phyloP scores from a whole-genome alignment of 139 green algal species.

The Asterochloris erici region DNA sequence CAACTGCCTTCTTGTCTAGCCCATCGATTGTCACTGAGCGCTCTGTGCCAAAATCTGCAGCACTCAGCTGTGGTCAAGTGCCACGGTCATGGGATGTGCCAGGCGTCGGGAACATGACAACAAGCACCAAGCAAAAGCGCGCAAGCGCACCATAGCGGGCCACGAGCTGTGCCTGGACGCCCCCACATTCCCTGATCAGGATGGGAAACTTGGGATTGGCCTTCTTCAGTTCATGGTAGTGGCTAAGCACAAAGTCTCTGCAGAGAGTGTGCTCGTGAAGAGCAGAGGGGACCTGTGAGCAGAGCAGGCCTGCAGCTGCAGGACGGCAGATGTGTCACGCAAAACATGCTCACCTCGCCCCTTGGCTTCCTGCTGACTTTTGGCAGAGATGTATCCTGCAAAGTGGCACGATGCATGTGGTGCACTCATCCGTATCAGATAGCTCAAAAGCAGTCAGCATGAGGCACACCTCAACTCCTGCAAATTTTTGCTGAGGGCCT shows the following conservation, averaged over 20 bases:
- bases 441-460: background rate
- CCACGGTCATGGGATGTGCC: background rate
- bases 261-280: background rate
- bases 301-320: background rate
- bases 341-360: conserved; percentile 55
- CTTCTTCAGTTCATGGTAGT: conserved; percentile 87
- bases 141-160: conserved; percentile 69
- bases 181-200: conserved; percentile 72
- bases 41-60: conserved; percentile 71
- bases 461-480: conserved; percentile 69
- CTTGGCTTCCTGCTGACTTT: conserved; percentile 60
- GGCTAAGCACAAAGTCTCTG: conserved; percentile 80
- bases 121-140: background rate
- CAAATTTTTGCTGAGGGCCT: conserved; percentile 63
- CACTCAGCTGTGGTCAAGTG: background rate
- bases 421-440: background rate
- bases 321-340: background rate
- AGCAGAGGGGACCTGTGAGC: background rate
- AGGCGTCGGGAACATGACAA: background rate
- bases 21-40: conserved; percentile 61
- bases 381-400: conserved; percentile 81
- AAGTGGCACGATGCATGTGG: background rate
- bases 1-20: conserved; percentile 38
- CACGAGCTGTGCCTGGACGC: conserved; percentile 67
- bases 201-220: conserved; percentile 85